A percentile compares a stretch with the other conserved stretches of the same genome.
Conservation (phyloP, 2,329 filamentous ascomycete species). For the Microsporum audouinii region DNA sequence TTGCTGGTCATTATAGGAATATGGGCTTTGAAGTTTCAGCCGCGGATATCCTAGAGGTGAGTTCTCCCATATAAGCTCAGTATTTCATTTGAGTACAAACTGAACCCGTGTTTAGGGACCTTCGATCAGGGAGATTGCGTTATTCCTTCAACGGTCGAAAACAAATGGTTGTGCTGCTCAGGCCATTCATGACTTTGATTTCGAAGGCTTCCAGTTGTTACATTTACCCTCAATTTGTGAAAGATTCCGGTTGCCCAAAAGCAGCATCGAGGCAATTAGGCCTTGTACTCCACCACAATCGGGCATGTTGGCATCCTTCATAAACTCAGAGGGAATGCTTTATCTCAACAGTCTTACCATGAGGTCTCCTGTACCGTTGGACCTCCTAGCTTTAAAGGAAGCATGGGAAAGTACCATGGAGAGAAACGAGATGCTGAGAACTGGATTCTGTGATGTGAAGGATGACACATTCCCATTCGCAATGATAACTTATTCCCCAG, state of each 20-base stretch:
- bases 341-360: conserved; percentile 66
- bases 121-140: conserved; percentile 26
- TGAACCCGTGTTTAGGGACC: conserved; percentile 21
- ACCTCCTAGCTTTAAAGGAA: conserved; percentile 33
- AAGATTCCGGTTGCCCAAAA: conserved; percentile 21
- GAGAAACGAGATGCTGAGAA: conserved; percentile 61
- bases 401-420: conserved; percentile 50
- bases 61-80: neutral
- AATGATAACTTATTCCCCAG: conserved; percentile 54
- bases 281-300: conserved; percentile 73
- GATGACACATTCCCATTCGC: conserved; percentile 54
- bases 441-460: conserved; percentile 56
- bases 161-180: conserved; percentile 16
- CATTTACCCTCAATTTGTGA: conserved; percentile 27
- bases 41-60: conserved; percentile 59
- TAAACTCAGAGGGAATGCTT: conserved; percentile 52
- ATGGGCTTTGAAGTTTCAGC: conserved; percentile 50
- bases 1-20: conserved; percentile 56
- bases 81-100: neutral
- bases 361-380: conserved; percentile 33
- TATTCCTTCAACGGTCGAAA: conserved; percentile 31
- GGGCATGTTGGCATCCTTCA: conserved; percentile 66
- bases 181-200: conserved; percentile 32
- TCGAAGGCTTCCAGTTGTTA: conserved; percentile 40
- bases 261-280: conserved; percentile 46